phyloP scores from a whole-genome alignment of 352 stramenopile species.

The Pythium oligandrum region DNA sequence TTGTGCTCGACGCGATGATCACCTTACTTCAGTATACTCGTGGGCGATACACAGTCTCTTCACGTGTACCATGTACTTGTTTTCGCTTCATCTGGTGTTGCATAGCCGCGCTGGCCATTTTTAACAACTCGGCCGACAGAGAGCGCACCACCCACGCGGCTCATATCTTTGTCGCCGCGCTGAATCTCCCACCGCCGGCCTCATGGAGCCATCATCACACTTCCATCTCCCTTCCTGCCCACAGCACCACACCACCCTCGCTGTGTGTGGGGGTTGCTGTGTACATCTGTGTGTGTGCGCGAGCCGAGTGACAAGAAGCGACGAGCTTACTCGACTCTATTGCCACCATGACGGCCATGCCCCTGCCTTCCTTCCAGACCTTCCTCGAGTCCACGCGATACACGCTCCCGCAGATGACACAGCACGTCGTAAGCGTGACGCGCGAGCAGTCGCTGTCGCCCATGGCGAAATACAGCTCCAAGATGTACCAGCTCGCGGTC shows the following conservation, averaged over 20 bases:
- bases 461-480: background rate
- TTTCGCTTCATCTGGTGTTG: too few relatives aligned
- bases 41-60: too few relatives aligned
- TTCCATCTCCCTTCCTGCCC: background rate
- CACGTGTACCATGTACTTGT: too few relatives aligned
- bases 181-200: constrained; percentile 6
- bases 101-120: constrained; percentile 9
- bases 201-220: constrained; percentile 5
- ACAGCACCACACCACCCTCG: background rate
- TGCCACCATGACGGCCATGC: constrained; percentile 31
- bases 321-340: background rate
- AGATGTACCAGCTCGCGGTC: constrained; percentile 13
- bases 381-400: constrained; percentile 41
- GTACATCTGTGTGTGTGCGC: background rate
- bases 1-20: too few relatives aligned
- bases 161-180: constrained; percentile 44
- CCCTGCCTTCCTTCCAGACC: constrained; percentile 52
- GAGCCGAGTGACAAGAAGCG: constrained; percentile 6
- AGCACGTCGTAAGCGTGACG: constrained; percentile 3
- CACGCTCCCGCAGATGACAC: constrained; percentile 16
- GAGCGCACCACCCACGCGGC: constrained; percentile 7
- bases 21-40: too few relatives aligned
- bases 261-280: too few relatives aligned
- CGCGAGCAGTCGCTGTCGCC: background rate
- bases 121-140: constrained; percentile 7